Evolutionary conservation across 1,284 basidiomycete species (phyloP).

Genomic region (Ustilago sp.): DNA sequence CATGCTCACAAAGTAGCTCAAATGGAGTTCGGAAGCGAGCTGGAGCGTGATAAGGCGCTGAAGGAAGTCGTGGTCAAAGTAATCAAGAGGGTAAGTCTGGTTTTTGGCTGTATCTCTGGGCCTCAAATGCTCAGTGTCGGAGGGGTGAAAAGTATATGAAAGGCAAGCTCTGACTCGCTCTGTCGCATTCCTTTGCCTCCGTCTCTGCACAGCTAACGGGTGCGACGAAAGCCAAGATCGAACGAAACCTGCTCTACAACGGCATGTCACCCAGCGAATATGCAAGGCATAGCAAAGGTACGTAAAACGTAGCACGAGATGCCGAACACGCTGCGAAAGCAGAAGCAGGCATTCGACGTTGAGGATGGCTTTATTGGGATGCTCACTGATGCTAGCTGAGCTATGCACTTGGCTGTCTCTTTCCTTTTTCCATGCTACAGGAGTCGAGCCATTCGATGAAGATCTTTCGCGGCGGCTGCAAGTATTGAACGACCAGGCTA

Average conservation of each 20-base stretch:
- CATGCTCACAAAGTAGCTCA: slow-evolving; percentile 47
- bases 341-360: not conserved
- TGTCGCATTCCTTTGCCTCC: not conserved
- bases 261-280: slow-evolving; percentile 43
- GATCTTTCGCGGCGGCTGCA: slow-evolving; percentile 41
- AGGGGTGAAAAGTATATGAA: not conserved
- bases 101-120: not conserved
- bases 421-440: slow-evolving; percentile 2
- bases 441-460: slow-evolving; percentile 47
- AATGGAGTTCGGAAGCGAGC: slow-evolving; percentile 50
- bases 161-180: not conserved
- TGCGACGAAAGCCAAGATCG: slow-evolving; percentile 41
- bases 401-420: not conserved
- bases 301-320: not conserved
- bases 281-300: slow-evolving; percentile 45
- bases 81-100: slow-evolving; percentile 34
- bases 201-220: slow-evolving; percentile 28
- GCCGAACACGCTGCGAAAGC: not conserved
- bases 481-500: slow-evolving; percentile 39
- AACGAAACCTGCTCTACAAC: slow-evolving; percentile 46
- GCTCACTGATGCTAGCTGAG: not conserved
- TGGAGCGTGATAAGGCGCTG: slow-evolving; percentile 40
- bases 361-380: not conserved
- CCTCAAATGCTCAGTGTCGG: not conserved
- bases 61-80: slow-evolving; percentile 37